A percentile compares a stretch with the other conserved stretches of the same genome.
These are phyloP conservation scores for Cruciata laevipes DNA, from an alignment of 257 asterid genomes.

Conservation along the genomic window DNA sequence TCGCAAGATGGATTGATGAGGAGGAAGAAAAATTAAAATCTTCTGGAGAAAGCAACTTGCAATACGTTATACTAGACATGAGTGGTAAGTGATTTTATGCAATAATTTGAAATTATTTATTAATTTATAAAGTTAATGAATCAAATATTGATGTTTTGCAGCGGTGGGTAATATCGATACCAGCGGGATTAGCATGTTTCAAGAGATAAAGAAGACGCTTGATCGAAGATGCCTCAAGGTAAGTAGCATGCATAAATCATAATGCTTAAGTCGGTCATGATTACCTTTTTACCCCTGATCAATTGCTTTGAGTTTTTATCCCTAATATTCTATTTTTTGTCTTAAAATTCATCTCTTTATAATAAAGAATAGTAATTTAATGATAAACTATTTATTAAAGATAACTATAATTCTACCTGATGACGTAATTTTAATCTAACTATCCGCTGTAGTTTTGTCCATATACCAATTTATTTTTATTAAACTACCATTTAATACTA, in stretches of 20 bases:
- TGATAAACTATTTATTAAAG: no score
- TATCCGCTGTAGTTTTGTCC: no score
- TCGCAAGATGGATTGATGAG: conserved; percentile 81
- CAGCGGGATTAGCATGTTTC: conserved; percentile 88
- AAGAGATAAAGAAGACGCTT: conserved; percentile 63
- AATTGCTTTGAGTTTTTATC: no score
- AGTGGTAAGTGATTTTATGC: conserved; percentile 40
- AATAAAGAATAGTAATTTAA: no score
- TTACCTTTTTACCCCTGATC: no score
- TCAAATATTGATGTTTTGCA: conserved; percentile 17
- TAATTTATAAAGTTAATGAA: background rate
- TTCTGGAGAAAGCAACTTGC: conserved; percentile 45
- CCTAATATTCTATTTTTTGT: no score
- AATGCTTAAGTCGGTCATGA: no score
- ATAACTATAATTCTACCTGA: no score
- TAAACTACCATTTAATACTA: no score
- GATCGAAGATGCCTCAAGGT: conserved; percentile 93
- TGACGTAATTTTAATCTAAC: no score
- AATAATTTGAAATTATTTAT: background rate
- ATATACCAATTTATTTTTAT: no score
- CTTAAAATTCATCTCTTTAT: no score
- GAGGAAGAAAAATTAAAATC: conserved; percentile 71
- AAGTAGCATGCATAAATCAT: background rate
- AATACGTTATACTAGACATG: conserved; percentile 68
- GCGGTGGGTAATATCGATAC: conserved; percentile 97